Evolutionary conservation across 805 yeast genomes (phyloP).

Genomic region (Ogataea neopini): DNA sequence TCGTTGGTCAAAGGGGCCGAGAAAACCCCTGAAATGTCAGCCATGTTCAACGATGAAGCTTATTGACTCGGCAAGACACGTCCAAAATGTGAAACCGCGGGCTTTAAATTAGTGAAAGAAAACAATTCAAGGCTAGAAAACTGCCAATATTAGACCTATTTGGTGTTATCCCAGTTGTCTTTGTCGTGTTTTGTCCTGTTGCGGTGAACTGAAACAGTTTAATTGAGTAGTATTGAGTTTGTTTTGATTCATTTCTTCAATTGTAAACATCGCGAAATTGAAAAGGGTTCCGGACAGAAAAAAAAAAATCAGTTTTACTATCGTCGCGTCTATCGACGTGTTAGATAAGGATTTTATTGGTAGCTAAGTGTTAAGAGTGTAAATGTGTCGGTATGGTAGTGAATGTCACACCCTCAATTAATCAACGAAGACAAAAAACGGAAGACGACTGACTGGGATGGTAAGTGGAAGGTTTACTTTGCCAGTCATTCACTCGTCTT

Average conservation of each 20-base stretch:
- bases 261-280: conserved; percentile 10
- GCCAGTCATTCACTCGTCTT: too few relatives aligned
- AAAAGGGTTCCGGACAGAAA: neutral
- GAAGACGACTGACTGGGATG: too few relatives aligned
- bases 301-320: neutral
- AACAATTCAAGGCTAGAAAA: neutral
- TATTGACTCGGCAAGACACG: neutral
- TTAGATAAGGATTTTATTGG: neutral
- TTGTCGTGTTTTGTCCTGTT: neutral
- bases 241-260: conserved; percentile 8
- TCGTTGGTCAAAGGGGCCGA: conserved; percentile 34
- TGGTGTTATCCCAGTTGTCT: neutral
- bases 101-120: neutral
- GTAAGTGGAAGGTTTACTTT: too few relatives aligned
- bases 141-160: neutral
- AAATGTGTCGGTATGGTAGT: too few relatives aligned
- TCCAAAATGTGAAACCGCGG: neutral
- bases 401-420: too few relatives aligned
- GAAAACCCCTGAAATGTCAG: conserved; percentile 19
- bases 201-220: neutral
- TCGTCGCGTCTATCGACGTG: conserved; percentile 8
- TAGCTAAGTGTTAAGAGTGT: neutral
- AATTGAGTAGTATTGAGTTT: neutral
- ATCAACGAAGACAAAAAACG: too few relatives aligned
- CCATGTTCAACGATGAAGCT: conserved; percentile 11